Base-by-base conservation (phyloP, 257 asterid species). In the Agastache rugosa region DNA sequence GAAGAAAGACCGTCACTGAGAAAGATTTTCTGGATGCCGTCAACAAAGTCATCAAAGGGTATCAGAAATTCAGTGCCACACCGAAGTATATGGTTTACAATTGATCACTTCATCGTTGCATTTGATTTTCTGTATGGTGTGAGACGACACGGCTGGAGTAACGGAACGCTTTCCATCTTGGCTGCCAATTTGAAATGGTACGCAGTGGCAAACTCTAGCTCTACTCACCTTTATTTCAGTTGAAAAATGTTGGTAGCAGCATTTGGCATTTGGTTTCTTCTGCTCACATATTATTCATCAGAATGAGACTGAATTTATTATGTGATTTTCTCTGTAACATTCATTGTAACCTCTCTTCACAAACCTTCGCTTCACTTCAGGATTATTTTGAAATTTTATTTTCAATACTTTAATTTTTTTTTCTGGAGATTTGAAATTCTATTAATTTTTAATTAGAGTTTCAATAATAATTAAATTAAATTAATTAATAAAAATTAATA, bases 21-120 rank as follows among this genome's bases (percentile, higher is more conserved):
- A 93, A 91, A 78, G 98, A 93, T 77, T 93, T 93, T 39, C 85
- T 93, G 3, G 98, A 93, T 74, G 98, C 98, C 1, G 98, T 91
- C 64, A 93, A 93, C 83, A 93, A 93, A 79, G 98, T 93, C 69
- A 93, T 93, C 75, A 93, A 91, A 76, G 98, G 98, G 16, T 93
- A 93, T 62, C 97, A 93, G 85, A 93, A 93, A 64, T 93, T 93
- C 85, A 93, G 97, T 61, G 97, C 98, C 2, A 93, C 98, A 2
- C 97, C 98, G 0, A 93, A 91, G 84, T 93, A 93, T 67, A 93
- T 91, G 98, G 98, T 93, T 35, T 93, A 91, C 84, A 93, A 93
- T 61, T 93, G 69, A 82, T 76, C 23, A 7, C 11, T 25, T 17
- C 23, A 8, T 39, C 12, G 2, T 44, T 11, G 58, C 19, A 22